Evolutionary conservation across 805 yeast species (phyloP).

Genomic region (Yueomyces sinensis): DNA sequence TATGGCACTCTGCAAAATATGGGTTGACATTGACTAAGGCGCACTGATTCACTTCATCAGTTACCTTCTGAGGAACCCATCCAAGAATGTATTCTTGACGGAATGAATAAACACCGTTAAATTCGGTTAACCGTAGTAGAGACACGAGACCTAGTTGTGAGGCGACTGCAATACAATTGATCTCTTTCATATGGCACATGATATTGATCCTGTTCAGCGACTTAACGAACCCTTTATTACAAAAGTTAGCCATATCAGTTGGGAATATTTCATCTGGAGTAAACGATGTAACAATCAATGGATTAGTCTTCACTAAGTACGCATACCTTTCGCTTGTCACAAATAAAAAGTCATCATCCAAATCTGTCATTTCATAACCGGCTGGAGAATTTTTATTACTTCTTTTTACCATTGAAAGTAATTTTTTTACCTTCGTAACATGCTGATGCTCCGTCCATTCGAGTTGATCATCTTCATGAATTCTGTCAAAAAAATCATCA

Average conservation of each 20-base stretch:
- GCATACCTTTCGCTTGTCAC: slow-evolving; percentile 7
- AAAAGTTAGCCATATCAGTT: slow-evolving; percentile 3
- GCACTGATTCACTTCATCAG: not conserved
- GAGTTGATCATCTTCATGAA: slow-evolving; percentile 2
- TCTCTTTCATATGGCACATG: slow-evolving; percentile 14
- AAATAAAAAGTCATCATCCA: slow-evolving; percentile 9
- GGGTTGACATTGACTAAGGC: not conserved
- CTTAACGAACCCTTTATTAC: slow-evolving; percentile 2
- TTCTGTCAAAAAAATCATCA: not conserved
- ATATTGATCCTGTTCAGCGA: slow-evolving; percentile 9
- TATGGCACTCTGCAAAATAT: slow-evolving; percentile 4
- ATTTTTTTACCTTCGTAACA: slow-evolving; percentile 6
- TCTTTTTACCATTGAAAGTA: slow-evolving; percentile 4
- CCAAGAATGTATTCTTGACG: slow-evolving; percentile 20
- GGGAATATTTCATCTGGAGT: slow-evolving; percentile 14
- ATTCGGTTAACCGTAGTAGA: slow-evolving; percentile 15
- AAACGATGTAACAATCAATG: slow-evolving; percentile 13
- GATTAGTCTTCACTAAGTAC: slow-evolving; percentile 10
- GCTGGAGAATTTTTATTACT: slow-evolving; percentile 3
- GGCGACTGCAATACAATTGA: slow-evolving; percentile 17
- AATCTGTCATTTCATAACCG: slow-evolving; percentile 8
- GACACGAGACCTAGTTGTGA: slow-evolving; percentile 15
- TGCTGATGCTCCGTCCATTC: slow-evolving; percentile 11
- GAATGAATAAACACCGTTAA: slow-evolving; percentile 16
- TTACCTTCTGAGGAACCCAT: slow-evolving; percentile 13